Conservation (phyloP, 2,329 filamentous ascomycete species). For the Paecilomyces sp. region DNA sequence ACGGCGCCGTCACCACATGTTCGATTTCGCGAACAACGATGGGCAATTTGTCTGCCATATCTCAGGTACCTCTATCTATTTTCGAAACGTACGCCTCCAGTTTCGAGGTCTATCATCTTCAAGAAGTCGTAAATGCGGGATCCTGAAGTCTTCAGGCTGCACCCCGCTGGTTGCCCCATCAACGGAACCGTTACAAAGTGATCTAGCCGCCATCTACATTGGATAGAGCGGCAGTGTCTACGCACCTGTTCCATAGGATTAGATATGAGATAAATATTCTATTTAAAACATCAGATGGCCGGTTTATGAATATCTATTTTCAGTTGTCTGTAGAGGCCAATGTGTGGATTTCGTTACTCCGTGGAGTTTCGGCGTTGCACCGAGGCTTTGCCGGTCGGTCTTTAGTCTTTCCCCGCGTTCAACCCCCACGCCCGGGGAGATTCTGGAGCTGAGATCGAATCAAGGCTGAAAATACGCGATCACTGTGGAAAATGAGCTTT, state of each 20-base stretch:
- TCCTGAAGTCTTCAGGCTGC: slow-evolving; percentile 1
- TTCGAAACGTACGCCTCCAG: no score
- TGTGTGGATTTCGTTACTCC: neutral
- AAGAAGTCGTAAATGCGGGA: neutral
- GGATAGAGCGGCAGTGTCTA: neutral
- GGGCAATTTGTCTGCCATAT: slow-evolving; percentile 18
- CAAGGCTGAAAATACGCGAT: neutral
- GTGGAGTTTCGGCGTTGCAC: neutral
- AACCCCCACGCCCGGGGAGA: neutral
- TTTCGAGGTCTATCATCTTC: neutral
- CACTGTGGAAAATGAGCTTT: neutral
- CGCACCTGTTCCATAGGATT: neutral
- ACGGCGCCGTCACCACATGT: slow-evolving; percentile 42
- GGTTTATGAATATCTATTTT: neutral
- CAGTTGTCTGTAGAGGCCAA: neutral
- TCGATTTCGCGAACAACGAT: slow-evolving; percentile 36
- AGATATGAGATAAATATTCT: neutral
- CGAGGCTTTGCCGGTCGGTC: neutral
- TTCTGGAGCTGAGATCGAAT: neutral
- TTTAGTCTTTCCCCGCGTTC: neutral
- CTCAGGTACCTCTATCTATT: neutral
- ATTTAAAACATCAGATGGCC: neutral
- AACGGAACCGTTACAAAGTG: slow-evolving; percentile 1
- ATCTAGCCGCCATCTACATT: neutral
- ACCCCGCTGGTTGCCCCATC: slow-evolving; percentile 8